phyloP scores from a whole-genome alignment of 352 stramenopile species.

The Globisporangium mamillatum region DNA sequence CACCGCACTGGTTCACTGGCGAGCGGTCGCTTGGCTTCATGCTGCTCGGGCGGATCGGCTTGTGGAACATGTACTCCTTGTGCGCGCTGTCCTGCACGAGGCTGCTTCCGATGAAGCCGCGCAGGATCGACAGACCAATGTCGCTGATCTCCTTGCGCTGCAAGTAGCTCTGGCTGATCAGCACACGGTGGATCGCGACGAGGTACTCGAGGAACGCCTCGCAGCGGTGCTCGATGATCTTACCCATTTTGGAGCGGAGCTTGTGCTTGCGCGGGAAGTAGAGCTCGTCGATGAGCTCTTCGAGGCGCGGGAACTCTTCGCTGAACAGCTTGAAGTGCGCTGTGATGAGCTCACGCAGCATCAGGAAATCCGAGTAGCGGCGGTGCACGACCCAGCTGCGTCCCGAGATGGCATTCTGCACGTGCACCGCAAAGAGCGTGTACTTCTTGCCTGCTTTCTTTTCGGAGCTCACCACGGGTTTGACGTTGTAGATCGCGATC shows the following conservation, averaged over 20 bases:
- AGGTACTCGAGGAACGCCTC: constrained; percentile 68
- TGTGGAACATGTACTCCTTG: constrained; percentile 56
- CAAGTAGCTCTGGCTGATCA: constrained; percentile 63
- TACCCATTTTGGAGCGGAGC: constrained; percentile 48
- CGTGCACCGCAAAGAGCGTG: constrained; percentile 58
- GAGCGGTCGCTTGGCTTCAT: constrained; percentile 41
- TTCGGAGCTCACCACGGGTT: constrained; percentile 34
- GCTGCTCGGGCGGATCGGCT: constrained; percentile 43
- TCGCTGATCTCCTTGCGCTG: constrained; percentile 51
- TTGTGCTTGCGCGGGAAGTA: constrained; percentile 75
- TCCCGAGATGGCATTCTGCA: constrained; percentile 72
- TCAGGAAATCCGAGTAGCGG: constrained; percentile 61
- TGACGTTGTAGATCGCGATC: constrained; percentile 60
- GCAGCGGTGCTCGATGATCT: constrained; percentile 58
- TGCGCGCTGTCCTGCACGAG: constrained; percentile 54
- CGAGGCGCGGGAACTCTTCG: constrained; percentile 49
- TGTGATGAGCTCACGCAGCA: constrained; percentile 46
- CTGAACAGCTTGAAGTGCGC: constrained; percentile 56
- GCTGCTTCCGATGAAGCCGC: constrained; percentile 60
- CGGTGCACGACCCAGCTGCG: constrained; percentile 72
- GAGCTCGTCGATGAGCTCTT: constrained; percentile 39
- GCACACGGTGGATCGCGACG: constrained; percentile 52
- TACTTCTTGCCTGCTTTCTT: constrained; percentile 33
- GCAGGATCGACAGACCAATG: constrained; percentile 61
- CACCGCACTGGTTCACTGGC: constrained; percentile 61